Conservation (phyloP, 176 grass and related monocot genomes). For the Cenchrus fungigraminus region DNA sequence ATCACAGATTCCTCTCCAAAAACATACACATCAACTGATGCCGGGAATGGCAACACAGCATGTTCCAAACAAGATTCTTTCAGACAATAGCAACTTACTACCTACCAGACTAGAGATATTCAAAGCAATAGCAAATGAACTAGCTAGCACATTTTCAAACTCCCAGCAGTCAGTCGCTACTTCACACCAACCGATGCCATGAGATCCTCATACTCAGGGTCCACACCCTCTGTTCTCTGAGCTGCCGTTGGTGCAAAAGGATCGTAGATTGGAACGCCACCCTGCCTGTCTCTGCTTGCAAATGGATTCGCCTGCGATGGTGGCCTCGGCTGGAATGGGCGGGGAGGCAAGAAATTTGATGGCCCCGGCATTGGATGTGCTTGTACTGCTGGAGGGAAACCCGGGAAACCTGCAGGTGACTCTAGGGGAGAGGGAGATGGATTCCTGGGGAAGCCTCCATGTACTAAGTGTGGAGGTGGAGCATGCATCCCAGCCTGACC, state of each 20-base stretch:
- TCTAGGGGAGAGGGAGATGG: conserved; percentile 29
- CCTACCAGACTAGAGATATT: no score
- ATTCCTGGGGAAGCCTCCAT: conserved; percentile 42
- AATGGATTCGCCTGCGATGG: conserved; percentile 41
- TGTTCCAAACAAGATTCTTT: no score
- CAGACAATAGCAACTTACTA: no score
- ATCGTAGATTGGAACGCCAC: conserved; percentile 61
- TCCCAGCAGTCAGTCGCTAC: conserved; percentile 5
- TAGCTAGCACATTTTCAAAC: no score
- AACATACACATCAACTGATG: no score
- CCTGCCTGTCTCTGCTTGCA: conserved; percentile 34
- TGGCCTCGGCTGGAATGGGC: conserved; percentile 44
- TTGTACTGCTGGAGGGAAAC: conserved; percentile 43
- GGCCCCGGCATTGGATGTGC: conserved; percentile 15
- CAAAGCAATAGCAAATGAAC: no score
- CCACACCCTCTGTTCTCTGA: conserved; percentile 51
- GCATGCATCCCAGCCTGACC: conserved; percentile 38
- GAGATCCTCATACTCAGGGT: conserved; percentile 74
- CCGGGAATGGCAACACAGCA: no score
- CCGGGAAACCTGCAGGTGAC: conserved; percentile 36
- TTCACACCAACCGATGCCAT: conserved; percentile 82
- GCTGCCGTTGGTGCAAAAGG: conserved; percentile 57
- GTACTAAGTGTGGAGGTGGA: conserved; percentile 38
- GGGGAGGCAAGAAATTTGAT: conserved; percentile 37
- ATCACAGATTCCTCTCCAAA: no score